Conservation (phyloP, 306 rosid genomes). For the Trichosanthes truncata region DNA sequence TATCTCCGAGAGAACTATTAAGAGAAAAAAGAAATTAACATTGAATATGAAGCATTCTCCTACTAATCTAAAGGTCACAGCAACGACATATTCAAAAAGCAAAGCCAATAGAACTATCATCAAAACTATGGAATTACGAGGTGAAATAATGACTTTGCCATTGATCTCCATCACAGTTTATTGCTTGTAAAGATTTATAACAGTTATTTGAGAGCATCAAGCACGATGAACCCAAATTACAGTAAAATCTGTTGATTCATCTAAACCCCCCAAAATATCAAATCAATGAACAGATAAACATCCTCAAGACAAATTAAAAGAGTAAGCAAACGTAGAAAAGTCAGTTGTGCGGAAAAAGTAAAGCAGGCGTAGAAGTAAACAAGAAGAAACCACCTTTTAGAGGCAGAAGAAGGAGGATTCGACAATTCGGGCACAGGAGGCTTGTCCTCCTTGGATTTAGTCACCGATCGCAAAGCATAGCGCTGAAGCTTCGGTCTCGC, state of each 20-base stretch:
- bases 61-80: neutral
- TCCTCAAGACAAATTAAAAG: neutral
- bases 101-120: neutral
- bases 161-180: neutral
- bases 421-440: constrained; percentile 23
- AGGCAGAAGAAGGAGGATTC: constrained; percentile 29
- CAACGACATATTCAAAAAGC: neutral
- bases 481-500: constrained; percentile 38
- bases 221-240: neutral
- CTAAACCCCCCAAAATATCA: neutral
- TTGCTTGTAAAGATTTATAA: neutral
- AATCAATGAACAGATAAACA: neutral
- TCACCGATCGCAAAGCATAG: constrained; percentile 52
- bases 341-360: neutral
- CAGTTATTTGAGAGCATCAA: neutral
- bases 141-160: neutral
- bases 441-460: constrained; percentile 39
- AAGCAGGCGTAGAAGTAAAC: neutral
- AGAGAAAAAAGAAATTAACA: neutral
- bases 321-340: neutral
- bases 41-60: neutral
- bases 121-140: neutral
- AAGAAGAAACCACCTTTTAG: constrained; percentile 37
- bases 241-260: neutral
- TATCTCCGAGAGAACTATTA: neutral